Percentiles rank a stretch among this genome's conserved stretches.
These are phyloP conservation scores for Dipodascopsis tothii DNA, from an alignment of 805 yeast genomes.

Conservation along the genomic window DNA sequence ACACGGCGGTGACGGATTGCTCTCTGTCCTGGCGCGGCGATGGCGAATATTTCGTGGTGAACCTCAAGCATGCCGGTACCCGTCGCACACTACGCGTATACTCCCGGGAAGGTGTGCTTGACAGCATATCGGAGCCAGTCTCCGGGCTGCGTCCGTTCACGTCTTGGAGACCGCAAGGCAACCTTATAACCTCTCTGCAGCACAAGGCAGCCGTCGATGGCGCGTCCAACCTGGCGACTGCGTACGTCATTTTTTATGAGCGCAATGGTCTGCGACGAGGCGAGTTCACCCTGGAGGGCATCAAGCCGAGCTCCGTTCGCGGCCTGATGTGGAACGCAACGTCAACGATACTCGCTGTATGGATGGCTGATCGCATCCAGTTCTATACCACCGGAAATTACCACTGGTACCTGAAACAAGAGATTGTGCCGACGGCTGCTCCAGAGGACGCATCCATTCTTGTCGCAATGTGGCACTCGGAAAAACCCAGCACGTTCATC, in stretches of 20 bases:
- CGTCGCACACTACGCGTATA: constrained; percentile 81
- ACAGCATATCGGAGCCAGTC: constrained; percentile 82
- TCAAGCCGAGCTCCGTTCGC: constrained; percentile 31
- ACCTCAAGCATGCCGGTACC: constrained; percentile 34
- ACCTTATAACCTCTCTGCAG: constrained; percentile 75
- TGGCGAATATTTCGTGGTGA: constrained; percentile 70
- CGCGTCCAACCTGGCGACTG: constrained; percentile 24
- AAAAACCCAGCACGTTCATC: constrained; percentile 69
- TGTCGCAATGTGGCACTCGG: constrained; percentile 71
- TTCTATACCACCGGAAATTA: constrained; percentile 89
- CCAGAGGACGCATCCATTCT: constrained; percentile 25
- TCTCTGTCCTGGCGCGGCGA: constrained; percentile 92
- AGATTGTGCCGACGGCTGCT: constrained; percentile 42
- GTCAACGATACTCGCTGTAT: constrained; percentile 70
- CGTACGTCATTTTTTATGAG: constrained; percentile 67
- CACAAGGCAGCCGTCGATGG: constrained; percentile 44
- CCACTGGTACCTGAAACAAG: constrained; percentile 92
- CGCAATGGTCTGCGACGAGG: constrained; percentile 89
- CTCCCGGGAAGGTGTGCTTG: constrained; percentile 66
- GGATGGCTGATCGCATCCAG: constrained; percentile 55
- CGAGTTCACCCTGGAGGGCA: constrained; percentile 58
- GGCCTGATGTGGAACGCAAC: constrained; percentile 71
- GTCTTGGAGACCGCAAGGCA: constrained; percentile 89
- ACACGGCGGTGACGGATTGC: constrained; percentile 27
- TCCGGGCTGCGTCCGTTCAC: constrained; percentile 67